Conservation (phyloP, 805 yeast genomes). For the Wickerhamiella spandovensis region DNA sequence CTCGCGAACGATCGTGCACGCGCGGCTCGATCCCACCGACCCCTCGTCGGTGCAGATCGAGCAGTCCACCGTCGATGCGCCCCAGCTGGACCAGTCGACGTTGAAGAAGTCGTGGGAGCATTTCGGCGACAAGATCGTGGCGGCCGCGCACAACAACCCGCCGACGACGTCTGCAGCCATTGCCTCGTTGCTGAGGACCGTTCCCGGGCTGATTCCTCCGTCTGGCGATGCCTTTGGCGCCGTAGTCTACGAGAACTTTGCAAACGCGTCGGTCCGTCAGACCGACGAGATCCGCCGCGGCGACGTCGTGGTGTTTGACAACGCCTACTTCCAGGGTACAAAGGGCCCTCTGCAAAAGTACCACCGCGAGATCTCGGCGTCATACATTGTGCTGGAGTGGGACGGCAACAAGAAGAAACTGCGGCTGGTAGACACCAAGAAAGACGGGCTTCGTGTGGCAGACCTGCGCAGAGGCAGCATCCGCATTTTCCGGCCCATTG, state of each 20-base stretch:
- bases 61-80: background rate
- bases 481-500: conserved; percentile 67
- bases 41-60: background rate
- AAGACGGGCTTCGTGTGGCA: conserved; percentile 51
- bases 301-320: conserved; percentile 64
- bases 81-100: conserved; percentile 28
- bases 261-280: conserved; percentile 37
- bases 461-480: conserved; percentile 72
- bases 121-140: conserved; percentile 40
- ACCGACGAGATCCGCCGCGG: conserved; percentile 64
- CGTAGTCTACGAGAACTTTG: conserved; percentile 40
- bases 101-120: conserved; percentile 37
- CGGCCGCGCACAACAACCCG: conserved; percentile 21
- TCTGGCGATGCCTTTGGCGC: conserved; percentile 32
- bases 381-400: conserved; percentile 51
- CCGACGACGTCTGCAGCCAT: background rate
- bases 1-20: conserved; percentile 48
- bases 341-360: conserved; percentile 42
- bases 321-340: conserved; percentile 61
- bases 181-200: background rate
- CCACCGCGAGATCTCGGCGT: conserved; percentile 46
- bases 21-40: conserved; percentile 34
- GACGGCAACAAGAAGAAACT: conserved; percentile 50
- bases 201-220: conserved; percentile 35
- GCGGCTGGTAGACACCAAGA: conserved; percentile 28